These are phyloP conservation scores for Nicotiana knightiana DNA, from an alignment of 257 asterid genomes.

Conservation along the genomic window DNA sequence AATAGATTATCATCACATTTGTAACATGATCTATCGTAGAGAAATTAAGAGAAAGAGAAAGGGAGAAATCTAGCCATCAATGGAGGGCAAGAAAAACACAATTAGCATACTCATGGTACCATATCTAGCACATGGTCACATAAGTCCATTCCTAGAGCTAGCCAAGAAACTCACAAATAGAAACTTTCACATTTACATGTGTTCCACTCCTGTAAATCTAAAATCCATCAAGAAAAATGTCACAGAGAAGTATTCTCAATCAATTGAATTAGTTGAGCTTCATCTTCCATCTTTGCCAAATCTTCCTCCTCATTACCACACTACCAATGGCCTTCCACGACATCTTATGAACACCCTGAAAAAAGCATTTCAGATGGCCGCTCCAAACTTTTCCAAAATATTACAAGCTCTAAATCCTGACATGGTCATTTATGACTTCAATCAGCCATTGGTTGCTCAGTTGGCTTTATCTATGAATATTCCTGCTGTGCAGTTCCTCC, in stretches of 20 bases:
- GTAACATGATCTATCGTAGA: background rate
- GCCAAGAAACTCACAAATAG: slow-evolving; percentile 31
- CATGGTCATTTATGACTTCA: slow-evolving; percentile 32
- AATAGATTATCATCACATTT: background rate
- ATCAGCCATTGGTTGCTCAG: slow-evolving; percentile 47
- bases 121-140: slow-evolving; percentile 12
- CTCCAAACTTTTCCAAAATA: slow-evolving; percentile 18
- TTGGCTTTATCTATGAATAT: slow-evolving; percentile 12
- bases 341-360: slow-evolving; percentile 34
- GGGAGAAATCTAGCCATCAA: background rate
- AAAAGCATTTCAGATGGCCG: slow-evolving; percentile 25
- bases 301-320: slow-evolving; percentile 36
- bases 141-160: slow-evolving; percentile 20
- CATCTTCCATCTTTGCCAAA: slow-evolving; percentile 26
- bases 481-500: no score
- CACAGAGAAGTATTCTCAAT: slow-evolving; percentile 1
- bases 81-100: slow-evolving; percentile 8
- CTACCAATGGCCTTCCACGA: slow-evolving; percentile 54
- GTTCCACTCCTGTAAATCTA: slow-evolving; percentile 43
- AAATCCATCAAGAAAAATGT: slow-evolving; percentile 26
- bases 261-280: slow-evolving; percentile 29
- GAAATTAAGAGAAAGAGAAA: background rate
- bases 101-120: slow-evolving; percentile 4
- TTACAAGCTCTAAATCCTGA: slow-evolving; percentile 23
- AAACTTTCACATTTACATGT: slow-evolving; percentile 25